Evolutionary conservation across 192 early-diverging fungal species (phyloP).

Genomic region (Pilobolus umbonatus): DNA sequence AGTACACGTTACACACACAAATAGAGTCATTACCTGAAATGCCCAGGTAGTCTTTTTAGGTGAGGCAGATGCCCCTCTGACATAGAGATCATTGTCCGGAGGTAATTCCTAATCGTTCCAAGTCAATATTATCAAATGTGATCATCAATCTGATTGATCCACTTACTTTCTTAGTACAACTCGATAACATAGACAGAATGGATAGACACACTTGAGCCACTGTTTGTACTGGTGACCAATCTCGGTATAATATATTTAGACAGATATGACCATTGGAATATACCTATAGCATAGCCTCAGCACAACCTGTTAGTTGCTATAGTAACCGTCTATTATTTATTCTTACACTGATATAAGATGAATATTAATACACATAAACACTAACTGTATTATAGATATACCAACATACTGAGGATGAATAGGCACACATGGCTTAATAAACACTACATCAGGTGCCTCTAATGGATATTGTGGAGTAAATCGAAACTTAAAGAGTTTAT

Average conservation of each 20-base stretch:
- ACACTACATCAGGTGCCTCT: slow-evolving; percentile 68
- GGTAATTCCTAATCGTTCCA: slow-evolving; percentile 40
- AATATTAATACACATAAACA: background rate
- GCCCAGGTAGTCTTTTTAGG: slow-evolving; percentile 60
- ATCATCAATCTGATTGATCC: background rate
- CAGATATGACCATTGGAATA: slow-evolving; percentile 98
- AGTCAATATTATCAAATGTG: background rate
- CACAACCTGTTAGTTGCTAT: no score
- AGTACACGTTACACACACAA: background rate
- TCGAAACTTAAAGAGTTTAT: slow-evolving; percentile 46
- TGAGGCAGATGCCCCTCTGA: slow-evolving; percentile 45
- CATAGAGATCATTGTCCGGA: slow-evolving; percentile 53
- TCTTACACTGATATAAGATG: slow-evolving; percentile 13
- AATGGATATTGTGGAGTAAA: slow-evolving; percentile 71
- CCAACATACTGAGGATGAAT: slow-evolving; percentile 65
- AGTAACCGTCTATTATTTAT: no score
- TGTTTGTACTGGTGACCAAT: slow-evolving; percentile 92
- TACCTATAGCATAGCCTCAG: slow-evolving; percentile 34
- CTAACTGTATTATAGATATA: background rate
- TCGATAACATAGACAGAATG: slow-evolving; percentile 88
- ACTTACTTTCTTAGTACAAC: slow-evolving; percentile 69
- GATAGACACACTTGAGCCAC: slow-evolving; percentile 85
- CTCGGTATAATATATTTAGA: slow-evolving; percentile 88
- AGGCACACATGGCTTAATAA: slow-evolving; percentile 53
- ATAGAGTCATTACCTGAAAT: slow-evolving; percentile 38